Percentiles rank a stretch among this genome's conserved stretches.
phyloP scores from a whole-genome alignment of 139 green algal species.

The Nannochloris sp. region DNA sequence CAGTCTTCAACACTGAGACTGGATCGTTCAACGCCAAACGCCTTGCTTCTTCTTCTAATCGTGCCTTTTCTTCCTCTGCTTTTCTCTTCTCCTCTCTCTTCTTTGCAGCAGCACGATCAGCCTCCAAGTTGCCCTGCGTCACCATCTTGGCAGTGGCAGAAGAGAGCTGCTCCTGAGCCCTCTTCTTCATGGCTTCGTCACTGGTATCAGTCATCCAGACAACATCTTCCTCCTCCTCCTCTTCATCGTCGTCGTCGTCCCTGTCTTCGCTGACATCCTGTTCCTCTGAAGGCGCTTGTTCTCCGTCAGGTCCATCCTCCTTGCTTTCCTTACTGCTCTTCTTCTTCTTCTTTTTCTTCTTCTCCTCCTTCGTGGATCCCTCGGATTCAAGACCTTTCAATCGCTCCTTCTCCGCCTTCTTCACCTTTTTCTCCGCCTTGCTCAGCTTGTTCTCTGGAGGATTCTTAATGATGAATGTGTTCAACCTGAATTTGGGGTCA shows the following conservation, averaged over 20 bases:
- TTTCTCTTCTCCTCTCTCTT: conserved; percentile 31
- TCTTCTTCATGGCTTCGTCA: conserved; percentile 47
- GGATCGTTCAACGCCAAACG: conserved; percentile 15
- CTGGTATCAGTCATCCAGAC: conserved; percentile 91
- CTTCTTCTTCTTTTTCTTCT: conserved; percentile 61
- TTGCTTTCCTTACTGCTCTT: conserved; percentile 49
- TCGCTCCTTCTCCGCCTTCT: conserved; percentile 85
- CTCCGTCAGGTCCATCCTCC: conserved; percentile 32
- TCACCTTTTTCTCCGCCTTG: conserved; percentile 85
- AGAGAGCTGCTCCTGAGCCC: conserved; percentile 84
- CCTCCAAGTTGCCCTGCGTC: conserved; percentile 76
- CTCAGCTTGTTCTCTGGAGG: conserved; percentile 84
- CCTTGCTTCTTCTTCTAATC: conserved; percentile 24
- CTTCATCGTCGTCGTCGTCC: conserved; percentile 18
- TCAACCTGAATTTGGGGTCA: conserved; percentile 93
- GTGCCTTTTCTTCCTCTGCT: conserved; percentile 8
- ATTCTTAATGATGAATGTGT: conserved; percentile 98
- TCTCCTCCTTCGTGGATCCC: conserved; percentile 49
- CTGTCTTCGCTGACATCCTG: conserved; percentile 27
- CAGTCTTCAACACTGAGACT: conserved; percentile 22
- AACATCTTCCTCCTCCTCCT: conserved; percentile 52
- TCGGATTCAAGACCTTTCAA: conserved; percentile 40
- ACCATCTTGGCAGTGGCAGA: conserved; percentile 76
- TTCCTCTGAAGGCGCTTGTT: conserved; percentile 29
- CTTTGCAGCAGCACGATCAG: conserved; percentile 48